Conservation (phyloP, 208 protist genomes). For the Perkinsela sp. region DNA sequence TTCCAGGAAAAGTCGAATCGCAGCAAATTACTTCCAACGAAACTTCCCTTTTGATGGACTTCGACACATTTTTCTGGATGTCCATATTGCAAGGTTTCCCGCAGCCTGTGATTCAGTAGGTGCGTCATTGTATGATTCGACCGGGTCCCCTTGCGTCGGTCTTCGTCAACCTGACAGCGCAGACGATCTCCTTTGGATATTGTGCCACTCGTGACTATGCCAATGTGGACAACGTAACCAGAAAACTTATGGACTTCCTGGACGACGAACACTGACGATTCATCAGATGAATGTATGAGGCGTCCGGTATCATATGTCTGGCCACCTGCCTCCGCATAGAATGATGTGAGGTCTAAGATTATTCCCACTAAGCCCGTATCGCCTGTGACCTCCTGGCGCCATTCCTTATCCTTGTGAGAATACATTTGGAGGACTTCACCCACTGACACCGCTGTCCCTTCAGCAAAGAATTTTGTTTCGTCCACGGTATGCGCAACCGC, state of each 20-base stretch:
- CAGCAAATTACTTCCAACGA: conserved; percentile 63
- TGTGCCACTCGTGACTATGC: conserved; percentile 33
- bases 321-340: conserved; percentile 89
- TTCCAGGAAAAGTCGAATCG: conserved; percentile 88
- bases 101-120: conserved; percentile 83
- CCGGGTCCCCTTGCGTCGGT: conserved; percentile 27
- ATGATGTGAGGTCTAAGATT: conserved; percentile 77
- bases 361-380: conserved; percentile 40
- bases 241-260: conserved; percentile 67
- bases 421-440: conserved; percentile 38
- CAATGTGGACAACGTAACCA: conserved; percentile 86
- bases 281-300: conserved; percentile 12
- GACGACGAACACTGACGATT: conserved; percentile 51
- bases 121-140: conserved; percentile 92
- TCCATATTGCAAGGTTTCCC: conserved; percentile 45
- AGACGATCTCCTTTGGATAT: conserved; percentile 28
- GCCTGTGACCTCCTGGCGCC: conserved; percentile 22
- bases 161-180: conserved; percentile 62
- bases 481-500: conserved; percentile 67
- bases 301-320: conserved; percentile 84
- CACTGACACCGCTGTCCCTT: conserved; percentile 29
- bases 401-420: conserved; percentile 17
- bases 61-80: conserved; percentile 41
- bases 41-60: conserved; percentile 76
- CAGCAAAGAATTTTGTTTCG: conserved; percentile 69